phyloP scores from a whole-genome alignment of 306 rosid species.

The Rubus idaeus region DNA sequence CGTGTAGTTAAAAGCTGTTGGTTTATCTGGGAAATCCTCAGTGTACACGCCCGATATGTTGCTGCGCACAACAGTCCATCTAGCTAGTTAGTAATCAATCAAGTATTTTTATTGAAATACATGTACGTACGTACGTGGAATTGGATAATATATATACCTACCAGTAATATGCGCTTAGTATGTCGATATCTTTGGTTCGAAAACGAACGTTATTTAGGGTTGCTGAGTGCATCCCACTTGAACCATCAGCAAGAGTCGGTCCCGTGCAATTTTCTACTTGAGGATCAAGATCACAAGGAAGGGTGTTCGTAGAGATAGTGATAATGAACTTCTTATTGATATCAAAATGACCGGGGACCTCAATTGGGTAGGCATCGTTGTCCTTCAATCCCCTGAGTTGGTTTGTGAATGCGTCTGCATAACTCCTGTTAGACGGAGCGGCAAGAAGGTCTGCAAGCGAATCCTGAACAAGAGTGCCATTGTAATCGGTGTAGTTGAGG shows the following conservation, averaged over 20 bases:
- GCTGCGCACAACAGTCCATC: background rate
- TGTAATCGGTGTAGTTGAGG: background rate
- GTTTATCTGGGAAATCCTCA: background rate
- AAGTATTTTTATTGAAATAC: too few relatives aligned
- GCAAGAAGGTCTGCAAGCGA: background rate
- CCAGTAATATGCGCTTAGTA: background rate
- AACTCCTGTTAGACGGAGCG: background rate
- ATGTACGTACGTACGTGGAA: too few relatives aligned
- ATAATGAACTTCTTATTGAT: background rate
- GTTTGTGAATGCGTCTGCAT: background rate
- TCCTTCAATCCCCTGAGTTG: background rate
- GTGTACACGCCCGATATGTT: background rate
- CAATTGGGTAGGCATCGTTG: background rate
- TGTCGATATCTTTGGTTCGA: background rate
- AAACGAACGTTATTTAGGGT: background rate
- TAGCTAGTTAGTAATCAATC: too few relatives aligned
- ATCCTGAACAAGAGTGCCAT: background rate
- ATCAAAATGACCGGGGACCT: background rate
- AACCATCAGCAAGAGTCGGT: fast-evolving
- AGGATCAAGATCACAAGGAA: background rate
- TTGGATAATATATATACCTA: background rate
- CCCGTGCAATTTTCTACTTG: background rate
- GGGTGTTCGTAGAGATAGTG: background rate
- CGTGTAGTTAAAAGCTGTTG: background rate
- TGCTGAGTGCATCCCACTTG: background rate